A percentile compares a stretch with the other conserved stretches of the same genome.
Conservation (phyloP, 129 eudicot genomes). For the Smallanthus sonchifolius region DNA sequence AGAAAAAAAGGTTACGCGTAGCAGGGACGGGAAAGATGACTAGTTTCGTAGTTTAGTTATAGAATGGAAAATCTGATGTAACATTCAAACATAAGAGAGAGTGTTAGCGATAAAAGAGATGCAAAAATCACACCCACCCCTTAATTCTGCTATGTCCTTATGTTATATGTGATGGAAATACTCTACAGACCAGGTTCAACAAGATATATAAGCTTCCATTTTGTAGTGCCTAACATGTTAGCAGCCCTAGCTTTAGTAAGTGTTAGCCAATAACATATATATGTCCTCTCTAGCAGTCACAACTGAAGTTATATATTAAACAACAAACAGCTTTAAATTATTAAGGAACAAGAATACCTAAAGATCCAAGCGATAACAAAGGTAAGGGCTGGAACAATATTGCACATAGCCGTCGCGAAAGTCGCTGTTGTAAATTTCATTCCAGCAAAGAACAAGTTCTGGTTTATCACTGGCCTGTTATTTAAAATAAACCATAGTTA, state of each 20-base stretch:
- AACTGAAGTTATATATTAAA: background rate
- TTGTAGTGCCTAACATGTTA: background rate
- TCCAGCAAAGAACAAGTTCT: slow-evolving; percentile 42
- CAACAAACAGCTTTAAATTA: too few species aligned
- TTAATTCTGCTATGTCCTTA: background rate
- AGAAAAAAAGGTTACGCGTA: too few species aligned
- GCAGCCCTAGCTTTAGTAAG: background rate
- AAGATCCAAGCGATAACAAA: slow-evolving; percentile 44
- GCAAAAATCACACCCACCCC: too few species aligned
- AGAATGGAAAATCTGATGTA: too few species aligned
- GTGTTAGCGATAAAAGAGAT: too few species aligned
- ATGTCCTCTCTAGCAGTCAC: background rate
- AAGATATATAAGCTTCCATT: background rate
- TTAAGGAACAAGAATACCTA: slow-evolving; percentile 22
- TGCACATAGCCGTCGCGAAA: slow-evolving; percentile 44
- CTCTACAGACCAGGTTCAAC: background rate
- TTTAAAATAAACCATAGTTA: background rate
- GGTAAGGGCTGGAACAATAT: slow-evolving; percentile 52
- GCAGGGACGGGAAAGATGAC: too few species aligned
- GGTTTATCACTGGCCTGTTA: slow-evolving; percentile 56
- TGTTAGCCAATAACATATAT: background rate
- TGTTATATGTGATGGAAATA: background rate
- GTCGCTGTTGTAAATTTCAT: slow-evolving; percentile 48
- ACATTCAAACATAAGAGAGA: too few species aligned
- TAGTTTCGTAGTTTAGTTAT: too few species aligned